Evolutionary conservation across 2,329 filamentous ascomycete species (phyloP).

Genomic region (Apiospora rasikravindrae): DNA sequence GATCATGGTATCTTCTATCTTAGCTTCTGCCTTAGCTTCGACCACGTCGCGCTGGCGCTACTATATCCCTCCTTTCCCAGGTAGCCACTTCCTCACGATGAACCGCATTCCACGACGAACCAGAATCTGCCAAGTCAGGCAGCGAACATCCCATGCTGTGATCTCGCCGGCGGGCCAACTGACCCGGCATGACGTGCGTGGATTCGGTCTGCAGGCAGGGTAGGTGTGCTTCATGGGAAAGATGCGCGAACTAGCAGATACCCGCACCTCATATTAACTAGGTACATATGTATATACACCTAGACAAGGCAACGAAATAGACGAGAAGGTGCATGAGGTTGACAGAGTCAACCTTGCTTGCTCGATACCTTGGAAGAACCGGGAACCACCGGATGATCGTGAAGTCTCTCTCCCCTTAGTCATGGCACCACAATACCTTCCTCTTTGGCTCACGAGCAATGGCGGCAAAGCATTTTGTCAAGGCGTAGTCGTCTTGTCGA

Average conservation of each 20-base stretch:
- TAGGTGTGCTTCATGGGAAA: too few relatives aligned
- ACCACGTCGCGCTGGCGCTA: background rate
- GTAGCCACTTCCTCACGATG: background rate
- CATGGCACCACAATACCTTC: background rate
- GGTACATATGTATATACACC: background rate
- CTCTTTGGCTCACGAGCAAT: background rate
- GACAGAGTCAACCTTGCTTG: background rate
- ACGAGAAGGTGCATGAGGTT: background rate
- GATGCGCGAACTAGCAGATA: background rate
- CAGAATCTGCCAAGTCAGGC: background rate
- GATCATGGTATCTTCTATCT: too few relatives aligned
- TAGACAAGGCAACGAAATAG: background rate
- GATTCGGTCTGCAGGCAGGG: background rate
- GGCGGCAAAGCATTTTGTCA: background rate
- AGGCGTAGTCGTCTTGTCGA: background rate
- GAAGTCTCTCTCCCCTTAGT: too few relatives aligned
- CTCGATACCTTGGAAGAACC: background rate
- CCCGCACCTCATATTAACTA: background rate
- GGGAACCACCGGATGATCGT: background rate
- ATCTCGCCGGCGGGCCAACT: background rate
- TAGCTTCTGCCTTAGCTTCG: too few relatives aligned
- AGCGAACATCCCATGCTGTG: too few relatives aligned
- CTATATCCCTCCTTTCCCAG: too few relatives aligned
- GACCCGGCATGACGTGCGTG: background rate
- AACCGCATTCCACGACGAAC: background rate